These are phyloP conservation scores for Boletus subparvulus DNA, from an alignment of 768 basidiomycete species.

Conservation along the genomic window DNA sequence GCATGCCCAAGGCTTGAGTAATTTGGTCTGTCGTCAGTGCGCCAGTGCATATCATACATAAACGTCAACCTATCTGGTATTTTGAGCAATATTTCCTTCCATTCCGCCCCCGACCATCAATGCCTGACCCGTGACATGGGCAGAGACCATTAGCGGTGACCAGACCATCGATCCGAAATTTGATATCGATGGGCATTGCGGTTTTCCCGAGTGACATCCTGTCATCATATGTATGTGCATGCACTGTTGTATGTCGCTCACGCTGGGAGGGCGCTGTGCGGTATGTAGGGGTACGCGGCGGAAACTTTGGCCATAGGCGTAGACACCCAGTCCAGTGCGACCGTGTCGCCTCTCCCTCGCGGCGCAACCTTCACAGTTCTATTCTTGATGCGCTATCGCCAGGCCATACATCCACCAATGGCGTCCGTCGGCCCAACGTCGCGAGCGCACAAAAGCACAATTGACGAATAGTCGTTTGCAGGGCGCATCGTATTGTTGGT, in stretches of 20 bases:
- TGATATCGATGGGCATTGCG: slow-evolving; percentile 61
- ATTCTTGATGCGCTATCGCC: slow-evolving; percentile 60
- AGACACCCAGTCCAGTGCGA: slow-evolving; percentile 65
- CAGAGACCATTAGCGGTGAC: slow-evolving; percentile 47
- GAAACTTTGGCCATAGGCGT: slow-evolving; percentile 58
- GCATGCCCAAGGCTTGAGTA: no score
- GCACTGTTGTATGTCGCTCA: slow-evolving; percentile 32
- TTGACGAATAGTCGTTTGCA: neutral
- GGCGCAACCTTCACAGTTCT: slow-evolving; percentile 59
- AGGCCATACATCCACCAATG: slow-evolving; percentile 24
- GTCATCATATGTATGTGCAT: neutral
- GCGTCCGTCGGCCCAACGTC: neutral
- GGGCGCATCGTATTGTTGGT: slow-evolving; percentile 48
- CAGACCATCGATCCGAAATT: slow-evolving; percentile 56
- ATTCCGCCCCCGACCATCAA: slow-evolving; percentile 68
- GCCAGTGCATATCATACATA: no score
- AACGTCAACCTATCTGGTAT: slow-evolving; percentile 11
- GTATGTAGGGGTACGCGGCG: slow-evolving; percentile 51
- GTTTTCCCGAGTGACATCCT: slow-evolving; percentile 71
- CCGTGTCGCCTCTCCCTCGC: slow-evolving; percentile 59
- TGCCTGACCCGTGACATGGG: slow-evolving; percentile 44
- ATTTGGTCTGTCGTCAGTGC: no score
- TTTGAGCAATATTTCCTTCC: slow-evolving; percentile 59
- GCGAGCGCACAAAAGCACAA: neutral
- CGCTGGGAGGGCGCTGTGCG: slow-evolving; percentile 66